These are phyloP conservation scores for Ophiorrhiza pumila DNA, from an alignment of 257 asterid species.

Conservation along the genomic window DNA sequence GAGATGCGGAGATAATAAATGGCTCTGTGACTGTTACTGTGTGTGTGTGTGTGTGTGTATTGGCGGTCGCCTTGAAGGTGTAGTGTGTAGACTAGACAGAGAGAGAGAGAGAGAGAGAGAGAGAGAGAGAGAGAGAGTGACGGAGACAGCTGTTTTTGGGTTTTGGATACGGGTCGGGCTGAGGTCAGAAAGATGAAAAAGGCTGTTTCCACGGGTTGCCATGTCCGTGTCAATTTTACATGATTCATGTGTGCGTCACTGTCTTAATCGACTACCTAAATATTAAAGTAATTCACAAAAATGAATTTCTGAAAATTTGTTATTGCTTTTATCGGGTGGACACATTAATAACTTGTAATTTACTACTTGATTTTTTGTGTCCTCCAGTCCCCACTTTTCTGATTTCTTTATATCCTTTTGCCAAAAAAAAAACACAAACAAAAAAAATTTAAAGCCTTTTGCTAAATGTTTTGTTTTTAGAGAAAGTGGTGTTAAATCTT, in stretches of 20 bases:
- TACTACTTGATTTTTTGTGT: background rate
- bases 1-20: conserved; percentile 11
- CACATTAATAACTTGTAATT: no score
- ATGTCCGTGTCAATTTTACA: conserved; percentile 33
- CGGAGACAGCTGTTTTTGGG: background rate
- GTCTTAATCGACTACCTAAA: conserved; percentile 5
- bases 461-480: background rate
- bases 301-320: background rate
- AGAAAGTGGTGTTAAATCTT: background rate
- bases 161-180: conserved; percentile 35
- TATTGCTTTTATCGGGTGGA: background rate
- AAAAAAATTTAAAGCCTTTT: no score
- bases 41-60: background rate
- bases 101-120: background rate
- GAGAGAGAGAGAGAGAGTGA: background rate
- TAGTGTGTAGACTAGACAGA: background rate
- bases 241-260: conserved; percentile 33
- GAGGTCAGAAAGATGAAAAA: background rate
- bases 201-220: conserved; percentile 33
- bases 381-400: background rate
- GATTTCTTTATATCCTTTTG: background rate
- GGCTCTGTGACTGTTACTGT: background rate
- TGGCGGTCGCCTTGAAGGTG: no score
- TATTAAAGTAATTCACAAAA: background rate
- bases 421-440: background rate